Evolutionary conservation across 768 basidiomycete species (phyloP).

Genomic region (Lactarius indigo): DNA sequence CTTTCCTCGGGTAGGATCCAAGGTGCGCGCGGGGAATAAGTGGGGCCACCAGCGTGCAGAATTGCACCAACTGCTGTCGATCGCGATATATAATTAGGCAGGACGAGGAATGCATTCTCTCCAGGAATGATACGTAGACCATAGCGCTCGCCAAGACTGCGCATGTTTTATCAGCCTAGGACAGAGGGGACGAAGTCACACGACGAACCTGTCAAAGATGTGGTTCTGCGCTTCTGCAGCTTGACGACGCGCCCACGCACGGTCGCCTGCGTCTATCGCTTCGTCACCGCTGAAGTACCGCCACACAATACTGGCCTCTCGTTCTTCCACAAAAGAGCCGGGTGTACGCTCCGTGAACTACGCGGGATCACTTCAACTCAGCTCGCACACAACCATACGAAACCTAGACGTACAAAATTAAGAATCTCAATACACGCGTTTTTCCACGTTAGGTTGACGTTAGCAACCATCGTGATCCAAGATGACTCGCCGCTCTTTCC

Average conservation of each 20-base stretch:
- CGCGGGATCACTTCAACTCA: neutral
- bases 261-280: constrained; percentile 41
- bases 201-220: constrained; percentile 68
- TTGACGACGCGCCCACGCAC: constrained; percentile 80
- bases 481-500: constrained; percentile 33
- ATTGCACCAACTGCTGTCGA: constrained; percentile 83
- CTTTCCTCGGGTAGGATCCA: constrained; percentile 35
- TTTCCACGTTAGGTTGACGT: constrained; percentile 81
- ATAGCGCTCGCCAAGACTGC: constrained; percentile 75
- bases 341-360: constrained; percentile 90
- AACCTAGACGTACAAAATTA: constrained; percentile 61
- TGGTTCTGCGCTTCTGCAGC: constrained; percentile 92
- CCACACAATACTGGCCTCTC: constrained; percentile 81
- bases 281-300: constrained; percentile 67
- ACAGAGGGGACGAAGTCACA: neutral
- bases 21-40: constrained; percentile 37
- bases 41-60: constrained; percentile 58
- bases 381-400: neutral
- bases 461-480: constrained; percentile 82
- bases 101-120: constrained; percentile 72
- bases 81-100: constrained; percentile 79
- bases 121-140: constrained; percentile 82
- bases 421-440: constrained; percentile 75
- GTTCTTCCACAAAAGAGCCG: constrained; percentile 79
- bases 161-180: constrained; percentile 1